Evolutionary conservation across 495 filamentous ascomycete genomes (phyloP).

Genomic region (Penicillium cataractarum): DNA sequence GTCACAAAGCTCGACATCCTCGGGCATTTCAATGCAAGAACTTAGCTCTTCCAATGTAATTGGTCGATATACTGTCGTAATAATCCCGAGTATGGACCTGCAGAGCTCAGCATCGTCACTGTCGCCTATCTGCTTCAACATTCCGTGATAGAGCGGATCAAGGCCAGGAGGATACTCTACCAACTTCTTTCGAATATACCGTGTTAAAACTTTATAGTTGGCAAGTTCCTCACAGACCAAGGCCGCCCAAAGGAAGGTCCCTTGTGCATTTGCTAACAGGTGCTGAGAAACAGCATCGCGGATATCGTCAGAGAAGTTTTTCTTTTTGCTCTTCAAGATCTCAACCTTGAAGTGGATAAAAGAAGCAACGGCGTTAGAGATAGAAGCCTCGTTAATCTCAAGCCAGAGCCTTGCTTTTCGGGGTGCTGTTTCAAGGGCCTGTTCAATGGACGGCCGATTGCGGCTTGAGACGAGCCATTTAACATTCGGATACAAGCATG

Average conservation of each 20-base stretch:
- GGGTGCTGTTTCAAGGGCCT: not conserved
- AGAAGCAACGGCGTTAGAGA: conserved; percentile 24
- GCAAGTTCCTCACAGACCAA: conserved; percentile 30
- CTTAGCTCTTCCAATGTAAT: conserved; percentile 29
- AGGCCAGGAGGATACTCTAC: conserved; percentile 21
- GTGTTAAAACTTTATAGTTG: not conserved
- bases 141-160: conserved; percentile 18
- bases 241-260: conserved; percentile 43
- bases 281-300: conserved; percentile 17
- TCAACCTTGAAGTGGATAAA: conserved; percentile 41
- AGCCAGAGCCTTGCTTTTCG: conserved; percentile 8
- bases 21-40: conserved; percentile 22
- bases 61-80: conserved; percentile 30
- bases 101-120: conserved; percentile 12
- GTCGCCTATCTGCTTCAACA: conserved; percentile 17
- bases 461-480: conserved; percentile 19
- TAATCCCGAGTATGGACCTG: conserved; percentile 23
- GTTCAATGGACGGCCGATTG: conserved; percentile 12
- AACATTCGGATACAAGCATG: not conserved
- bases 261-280: conserved; percentile 25
- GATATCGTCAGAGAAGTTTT: conserved; percentile 7
- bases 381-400: conserved; percentile 27
- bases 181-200: conserved; percentile 6
- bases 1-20: not conserved
- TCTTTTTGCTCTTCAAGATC: conserved; percentile 17